Evolutionary conservation across 768 basidiomycete species (phyloP), one percentile per base, ranked within the genome.

Genomic region (Tricholoma saponaceum): DNA sequence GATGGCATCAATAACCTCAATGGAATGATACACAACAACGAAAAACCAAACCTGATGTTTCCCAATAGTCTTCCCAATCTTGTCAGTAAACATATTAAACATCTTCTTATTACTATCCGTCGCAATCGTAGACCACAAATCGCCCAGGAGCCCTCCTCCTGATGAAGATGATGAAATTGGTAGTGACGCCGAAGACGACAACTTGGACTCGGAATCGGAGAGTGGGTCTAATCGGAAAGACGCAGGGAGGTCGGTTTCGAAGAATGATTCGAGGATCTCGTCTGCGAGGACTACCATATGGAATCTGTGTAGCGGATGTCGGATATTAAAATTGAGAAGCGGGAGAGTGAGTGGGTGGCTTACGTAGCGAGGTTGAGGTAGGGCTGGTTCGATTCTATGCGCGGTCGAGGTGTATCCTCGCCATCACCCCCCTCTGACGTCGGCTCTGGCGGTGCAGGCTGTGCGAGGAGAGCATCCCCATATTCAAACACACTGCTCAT

Each of bases 401-500:
- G 69, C 47, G 72, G 81, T 28, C 82, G 80, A 0, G 73, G 70
- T 54, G 68, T 63, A 25, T 71, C 76, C 67, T 68, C 62, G 25
- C 62, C 62, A 54, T 73, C 69, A n/a, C 55, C 70, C 57, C 12
- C 60, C 62, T 37, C n/a, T n/a, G 28, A 8, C 28, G 4, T 8
- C 28, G 28, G 28, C 28, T 28, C 28, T 28, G 28, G 8, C 28
- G 3, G 9, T 23, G 80, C 79, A 14, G 75, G 61, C 63, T 77
- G 76, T 39, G 88, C 88, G 16, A 90, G 74, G n/a, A 93, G 79
- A n/a, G 93, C 88, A 73, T 97, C 95, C 2, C 95, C 97, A 57
- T 95, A 98, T 67, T 98, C 97, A 65, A 98, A 99, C 0, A 95
- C 93, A 66, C 98, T 98, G 37, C 95, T 90, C 87, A 99, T 95